Conservation (phyloP, 164 flowering plant genomes). For the Nymphaea colorata region DNA sequence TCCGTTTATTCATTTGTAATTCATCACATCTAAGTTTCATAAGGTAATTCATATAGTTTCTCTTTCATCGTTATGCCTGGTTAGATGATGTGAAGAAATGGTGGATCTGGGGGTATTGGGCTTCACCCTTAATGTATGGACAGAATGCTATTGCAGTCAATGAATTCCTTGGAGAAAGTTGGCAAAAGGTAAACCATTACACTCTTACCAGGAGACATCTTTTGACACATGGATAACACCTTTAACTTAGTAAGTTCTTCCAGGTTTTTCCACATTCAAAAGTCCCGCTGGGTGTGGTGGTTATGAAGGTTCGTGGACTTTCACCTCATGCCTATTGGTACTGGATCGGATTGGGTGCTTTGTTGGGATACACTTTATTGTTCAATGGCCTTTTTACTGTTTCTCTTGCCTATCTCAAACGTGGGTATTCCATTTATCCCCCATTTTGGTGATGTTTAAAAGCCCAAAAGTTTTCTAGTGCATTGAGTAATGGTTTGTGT, state of each 20-base stretch:
- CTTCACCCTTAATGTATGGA: constrained; percentile 33
- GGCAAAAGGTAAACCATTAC: constrained; percentile 20
- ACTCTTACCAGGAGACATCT: neutral
- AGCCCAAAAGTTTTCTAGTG: neutral
- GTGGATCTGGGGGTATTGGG: constrained; percentile 49
- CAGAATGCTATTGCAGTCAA: constrained; percentile 29
- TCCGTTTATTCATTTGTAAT: neutral
- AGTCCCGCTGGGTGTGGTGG: constrained; percentile 14
- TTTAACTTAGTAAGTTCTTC: neutral
- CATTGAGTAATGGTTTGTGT: neutral
- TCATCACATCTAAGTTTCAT: neutral
- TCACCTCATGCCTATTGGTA: constrained; percentile 26
- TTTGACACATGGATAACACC: neutral
- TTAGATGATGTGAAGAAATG: constrained; percentile 29
- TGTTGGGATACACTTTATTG: constrained; percentile 17
- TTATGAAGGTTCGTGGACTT: constrained; percentile 20
- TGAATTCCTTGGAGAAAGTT: constrained; percentile 32
- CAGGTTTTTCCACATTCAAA: constrained; percentile 8
- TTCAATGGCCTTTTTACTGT: constrained; percentile 17
- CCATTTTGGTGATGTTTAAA: neutral
- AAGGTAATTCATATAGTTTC: neutral
- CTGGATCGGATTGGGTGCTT: constrained; percentile 27
- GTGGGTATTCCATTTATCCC: constrained; percentile 10
- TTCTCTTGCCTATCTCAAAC: constrained; percentile 21
- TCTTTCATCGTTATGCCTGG: neutral